Evolutionary conservation across 192 early-diverging fungal genomes (phyloP).

Genomic region (Coemansia sp.): DNA sequence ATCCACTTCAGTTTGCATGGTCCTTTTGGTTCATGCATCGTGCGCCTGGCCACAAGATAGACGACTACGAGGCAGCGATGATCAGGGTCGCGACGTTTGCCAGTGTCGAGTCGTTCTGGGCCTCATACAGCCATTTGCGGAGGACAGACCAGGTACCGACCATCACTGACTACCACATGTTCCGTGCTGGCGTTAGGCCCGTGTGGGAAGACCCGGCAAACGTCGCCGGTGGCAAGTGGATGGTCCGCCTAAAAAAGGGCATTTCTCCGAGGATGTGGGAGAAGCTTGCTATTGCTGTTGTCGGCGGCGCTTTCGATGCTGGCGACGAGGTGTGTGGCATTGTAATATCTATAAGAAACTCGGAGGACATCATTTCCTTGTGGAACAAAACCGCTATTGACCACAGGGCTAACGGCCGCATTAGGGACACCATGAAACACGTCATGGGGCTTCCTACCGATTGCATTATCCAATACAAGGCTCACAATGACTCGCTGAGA

Average conservation of each 20-base stretch:
- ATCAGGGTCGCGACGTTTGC: slow-evolving; percentile 80
- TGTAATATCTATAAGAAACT: slow-evolving; percentile 88
- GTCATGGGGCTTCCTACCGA: slow-evolving; percentile 83
- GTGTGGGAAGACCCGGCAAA: slow-evolving; percentile 94
- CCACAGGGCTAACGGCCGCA: slow-evolving; percentile 78
- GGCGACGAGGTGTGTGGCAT: slow-evolving; percentile 89
- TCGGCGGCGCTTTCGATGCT: slow-evolving; percentile 89
- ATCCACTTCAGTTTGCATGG: slow-evolving; percentile 80
- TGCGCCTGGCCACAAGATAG: slow-evolving; percentile 77
- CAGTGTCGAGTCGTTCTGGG: slow-evolving; percentile 79
- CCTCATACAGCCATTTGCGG: slow-evolving; percentile 73
- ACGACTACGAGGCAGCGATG: slow-evolving; percentile 87
- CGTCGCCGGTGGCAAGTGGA: slow-evolving; percentile 94
- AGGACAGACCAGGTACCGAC: slow-evolving; percentile 82
- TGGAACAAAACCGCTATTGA: slow-evolving; percentile 91
- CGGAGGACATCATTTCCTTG: slow-evolving; percentile 91
- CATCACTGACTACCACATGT: slow-evolving; percentile 90
- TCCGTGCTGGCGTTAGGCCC: slow-evolving; percentile 87
- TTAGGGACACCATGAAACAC: slow-evolving; percentile 86
- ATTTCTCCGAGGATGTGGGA: slow-evolving; percentile 92
- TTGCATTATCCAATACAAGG: slow-evolving; percentile 94
- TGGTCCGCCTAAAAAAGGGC: slow-evolving; percentile 89
- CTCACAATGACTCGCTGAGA: slow-evolving; percentile 83
- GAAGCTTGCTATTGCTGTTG: slow-evolving; percentile 78
- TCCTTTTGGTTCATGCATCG: slow-evolving; percentile 96